Evolutionary conservation across 1,284 basidiomycete genomes (phyloP).

Genomic region (Malassezia equina): DNA sequence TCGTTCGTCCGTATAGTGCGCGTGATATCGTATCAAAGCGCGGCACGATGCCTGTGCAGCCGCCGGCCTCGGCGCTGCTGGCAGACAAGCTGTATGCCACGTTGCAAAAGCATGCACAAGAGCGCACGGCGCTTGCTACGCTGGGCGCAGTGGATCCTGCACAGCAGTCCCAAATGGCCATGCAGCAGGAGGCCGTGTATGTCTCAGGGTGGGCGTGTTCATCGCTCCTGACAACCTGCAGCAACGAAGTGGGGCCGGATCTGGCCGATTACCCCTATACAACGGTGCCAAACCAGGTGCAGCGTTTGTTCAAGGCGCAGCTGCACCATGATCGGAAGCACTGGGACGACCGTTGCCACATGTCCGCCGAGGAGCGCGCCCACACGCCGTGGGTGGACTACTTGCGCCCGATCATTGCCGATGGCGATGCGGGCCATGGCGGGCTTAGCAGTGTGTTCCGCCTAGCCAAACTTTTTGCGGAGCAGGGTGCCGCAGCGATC

Average conservation of each 20-base stretch:
- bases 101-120: slow-evolving; percentile 59
- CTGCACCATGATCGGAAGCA: slow-evolving; percentile 58
- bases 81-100: slow-evolving; percentile 70
- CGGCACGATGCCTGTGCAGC: slow-evolving; percentile 68
- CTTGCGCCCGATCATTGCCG: slow-evolving; percentile 50
- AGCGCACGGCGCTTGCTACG: slow-evolving; percentile 49
- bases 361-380: slow-evolving; percentile 59
- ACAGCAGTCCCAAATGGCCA: slow-evolving; percentile 95
- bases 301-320: slow-evolving; percentile 58
- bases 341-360: slow-evolving; percentile 52
- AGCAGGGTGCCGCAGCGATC: slow-evolving; percentile 50
- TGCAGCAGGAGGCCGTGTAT: slow-evolving; percentile 86
- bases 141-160: slow-evolving; percentile 62
- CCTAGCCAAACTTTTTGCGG: slow-evolving; percentile 47
- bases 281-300: slow-evolving; percentile 59
- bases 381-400: slow-evolving; percentile 50
- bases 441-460: slow-evolving; percentile 45
- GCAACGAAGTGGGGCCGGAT: slow-evolving; percentile 93
- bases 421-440: slow-evolving; percentile 46
- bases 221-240: slow-evolving; percentile 60
- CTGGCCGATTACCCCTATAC: slow-evolving; percentile 56
- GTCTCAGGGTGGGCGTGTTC: slow-evolving; percentile 92
- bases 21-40: slow-evolving; percentile 74
- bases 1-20: slow-evolving; percentile 68
- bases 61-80: slow-evolving; percentile 62